phyloP scores from a whole-genome alignment of 768 basidiomycete species.

The Hygrophorus pudorinus region DNA sequence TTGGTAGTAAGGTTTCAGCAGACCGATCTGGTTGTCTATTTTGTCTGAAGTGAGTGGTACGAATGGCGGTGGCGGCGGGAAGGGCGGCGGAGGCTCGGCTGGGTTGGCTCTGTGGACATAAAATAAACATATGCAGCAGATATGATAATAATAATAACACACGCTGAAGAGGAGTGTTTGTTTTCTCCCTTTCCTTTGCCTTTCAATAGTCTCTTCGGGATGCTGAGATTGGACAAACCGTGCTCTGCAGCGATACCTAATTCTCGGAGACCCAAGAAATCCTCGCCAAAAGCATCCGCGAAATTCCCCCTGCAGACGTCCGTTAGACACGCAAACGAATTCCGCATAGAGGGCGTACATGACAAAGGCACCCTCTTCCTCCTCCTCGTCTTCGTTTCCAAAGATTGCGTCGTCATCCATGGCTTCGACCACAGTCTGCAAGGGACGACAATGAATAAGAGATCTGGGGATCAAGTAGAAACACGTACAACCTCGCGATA shows the following conservation, averaged over 20 bases:
- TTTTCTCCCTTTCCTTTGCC: conserved; percentile 41
- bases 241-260: conserved; percentile 83
- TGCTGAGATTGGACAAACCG: conserved; percentile 63
- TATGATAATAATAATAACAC: conserved; percentile 19
- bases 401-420: conserved; percentile 58
- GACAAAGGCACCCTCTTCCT: conserved; percentile 52
- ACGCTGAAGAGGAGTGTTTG: conserved; percentile 35
- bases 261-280: conserved; percentile 84
- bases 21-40: conserved; percentile 73
- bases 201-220: conserved; percentile 71
- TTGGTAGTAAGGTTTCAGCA: conserved; percentile 72
- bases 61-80: conserved; percentile 78
- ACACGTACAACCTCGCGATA: conserved; percentile 69
- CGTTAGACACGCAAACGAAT: neutral
- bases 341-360: conserved; percentile 24
- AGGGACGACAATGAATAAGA: conserved; percentile 6
- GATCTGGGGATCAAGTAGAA: neutral
- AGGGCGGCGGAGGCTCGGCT: conserved; percentile 70
- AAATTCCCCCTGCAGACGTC: conserved; percentile 59
- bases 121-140: conserved; percentile 1
- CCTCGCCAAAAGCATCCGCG: conserved; percentile 80
- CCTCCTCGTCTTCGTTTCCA: conserved; percentile 38
- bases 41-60: conserved; percentile 56
- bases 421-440: conserved; percentile 35
- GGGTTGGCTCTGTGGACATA: conserved; percentile 44